Percentiles rank a stretch among this genome's conserved stretches.
Evolutionary conservation across 768 basidiomycete genomes (phyloP).

Genomic region (Cantharellus cinnabarinus): DNA sequence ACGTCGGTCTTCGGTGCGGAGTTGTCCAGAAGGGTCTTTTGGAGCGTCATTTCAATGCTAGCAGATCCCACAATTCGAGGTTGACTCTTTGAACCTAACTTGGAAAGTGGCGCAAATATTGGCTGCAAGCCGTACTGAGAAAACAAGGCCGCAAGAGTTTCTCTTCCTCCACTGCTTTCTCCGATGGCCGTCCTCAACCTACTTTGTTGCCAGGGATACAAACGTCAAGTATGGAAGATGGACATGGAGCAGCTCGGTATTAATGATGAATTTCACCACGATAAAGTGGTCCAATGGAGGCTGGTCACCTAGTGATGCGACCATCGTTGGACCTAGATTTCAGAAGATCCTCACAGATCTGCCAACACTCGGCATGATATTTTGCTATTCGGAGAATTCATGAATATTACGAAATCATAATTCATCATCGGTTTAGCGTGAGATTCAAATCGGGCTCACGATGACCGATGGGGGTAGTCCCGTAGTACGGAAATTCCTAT

Average conservation of each 20-base stretch:
- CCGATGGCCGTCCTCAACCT: background rate
- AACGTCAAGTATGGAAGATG: slow-evolving; percentile 60
- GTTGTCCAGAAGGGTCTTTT: slow-evolving; percentile 84
- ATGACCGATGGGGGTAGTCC: too few relatives aligned
- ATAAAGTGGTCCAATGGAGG: too few relatives aligned
- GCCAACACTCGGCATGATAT: too few relatives aligned
- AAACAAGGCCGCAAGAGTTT: slow-evolving; percentile 39
- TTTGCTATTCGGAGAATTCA: too few relatives aligned
- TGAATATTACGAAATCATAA: too few relatives aligned
- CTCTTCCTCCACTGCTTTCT: background rate
- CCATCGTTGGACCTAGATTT: too few relatives aligned
- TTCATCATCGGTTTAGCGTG: too few relatives aligned
- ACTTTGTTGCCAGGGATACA: slow-evolving; percentile 43
- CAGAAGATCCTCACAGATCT: too few relatives aligned
- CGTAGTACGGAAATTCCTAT: too few relatives aligned
- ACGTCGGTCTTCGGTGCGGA: slow-evolving; percentile 95
- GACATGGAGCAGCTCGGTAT: slow-evolving; percentile 67
- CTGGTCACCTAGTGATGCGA: too few relatives aligned
- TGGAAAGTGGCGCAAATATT: slow-evolving; percentile 93
- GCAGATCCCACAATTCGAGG: slow-evolving; percentile 37
- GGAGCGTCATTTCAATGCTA: slow-evolving; percentile 93
- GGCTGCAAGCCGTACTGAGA: slow-evolving; percentile 93
- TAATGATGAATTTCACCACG: background rate
- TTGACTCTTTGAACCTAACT: slow-evolving; percentile 63
- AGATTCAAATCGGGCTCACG: too few relatives aligned